These are phyloP conservation scores for Corymbia citriodora DNA, from an alignment of 441 rosid species.

Conservation along the genomic window DNA sequence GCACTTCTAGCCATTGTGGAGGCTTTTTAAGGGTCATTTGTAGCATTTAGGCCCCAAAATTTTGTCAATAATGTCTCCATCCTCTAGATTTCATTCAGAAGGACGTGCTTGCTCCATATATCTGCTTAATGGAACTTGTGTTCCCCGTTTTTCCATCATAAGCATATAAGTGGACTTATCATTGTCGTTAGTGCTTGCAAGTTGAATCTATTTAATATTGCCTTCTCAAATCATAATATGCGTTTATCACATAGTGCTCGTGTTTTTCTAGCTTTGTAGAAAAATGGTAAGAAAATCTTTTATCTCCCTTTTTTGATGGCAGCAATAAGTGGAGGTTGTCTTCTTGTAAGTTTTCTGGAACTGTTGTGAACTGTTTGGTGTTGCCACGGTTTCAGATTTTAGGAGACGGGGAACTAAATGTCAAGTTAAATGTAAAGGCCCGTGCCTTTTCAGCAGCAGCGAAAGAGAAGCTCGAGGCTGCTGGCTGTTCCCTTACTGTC, in stretches of 20 bases:
- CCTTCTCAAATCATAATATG: neutral
- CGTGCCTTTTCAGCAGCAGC: slow-evolving; percentile 74
- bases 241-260: neutral
- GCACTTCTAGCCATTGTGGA: neutral
- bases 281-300: neutral
- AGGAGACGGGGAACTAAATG: slow-evolving; percentile 66
- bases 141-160: neutral
- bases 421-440: slow-evolving; percentile 71
- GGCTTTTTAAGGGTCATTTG: neutral
- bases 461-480: slow-evolving; percentile 81
- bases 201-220: neutral
- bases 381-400: slow-evolving; percentile 44
- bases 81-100: neutral
- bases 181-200: neutral
- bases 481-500: slow-evolving; percentile 70
- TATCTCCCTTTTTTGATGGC: neutral
- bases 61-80: neutral
- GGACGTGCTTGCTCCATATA: neutral
- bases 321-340: neutral
- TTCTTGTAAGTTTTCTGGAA: neutral
- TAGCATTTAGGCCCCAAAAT: neutral
- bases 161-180: neutral
- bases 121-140: neutral
- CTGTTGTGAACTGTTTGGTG: neutral
- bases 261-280: neutral